Conservation (phyloP, 495 filamentous ascomycete genomes). For the Daldinia loculata region DNA sequence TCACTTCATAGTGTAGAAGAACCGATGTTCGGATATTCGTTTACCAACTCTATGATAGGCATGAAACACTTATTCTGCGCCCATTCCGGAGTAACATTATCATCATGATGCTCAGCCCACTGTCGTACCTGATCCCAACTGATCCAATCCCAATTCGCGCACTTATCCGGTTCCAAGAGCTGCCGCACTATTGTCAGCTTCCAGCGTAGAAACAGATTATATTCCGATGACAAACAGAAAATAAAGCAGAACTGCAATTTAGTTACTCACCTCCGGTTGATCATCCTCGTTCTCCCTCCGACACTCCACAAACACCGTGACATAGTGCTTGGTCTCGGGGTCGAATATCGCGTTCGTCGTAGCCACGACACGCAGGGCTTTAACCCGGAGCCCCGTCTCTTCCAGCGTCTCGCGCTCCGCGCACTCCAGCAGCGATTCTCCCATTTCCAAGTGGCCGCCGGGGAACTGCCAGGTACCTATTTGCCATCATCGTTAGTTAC, state of each 20-base stretch:
- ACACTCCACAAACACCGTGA: slow-evolving; percentile 69
- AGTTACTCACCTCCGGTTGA: slow-evolving; percentile 59
- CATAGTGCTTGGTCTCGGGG: slow-evolving; percentile 65
- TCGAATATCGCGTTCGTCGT: slow-evolving; percentile 69
- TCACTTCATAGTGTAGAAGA: background rate
- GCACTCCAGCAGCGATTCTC: slow-evolving; percentile 65
- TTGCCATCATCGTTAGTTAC: too few relatives aligned
- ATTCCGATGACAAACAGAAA: background rate
- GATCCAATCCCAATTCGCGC: slow-evolving; percentile 69
- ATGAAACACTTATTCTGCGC: slow-evolving; percentile 59
- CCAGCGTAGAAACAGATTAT: background rate
- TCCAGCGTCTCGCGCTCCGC: slow-evolving; percentile 72
- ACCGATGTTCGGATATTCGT: slow-evolving; percentile 51
- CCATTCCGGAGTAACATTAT: slow-evolving; percentile 38
- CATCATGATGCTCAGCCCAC: slow-evolving; percentile 41
- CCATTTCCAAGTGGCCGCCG: slow-evolving; percentile 74
- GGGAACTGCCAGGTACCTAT: slow-evolving; percentile 69
- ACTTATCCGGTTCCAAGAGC: slow-evolving; percentile 72
- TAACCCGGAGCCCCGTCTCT: slow-evolving; percentile 68
- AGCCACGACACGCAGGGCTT: slow-evolving; percentile 57
- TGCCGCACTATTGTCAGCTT: slow-evolving; percentile 42
- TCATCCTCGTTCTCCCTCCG: slow-evolving; percentile 50
- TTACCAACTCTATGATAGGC: slow-evolving; percentile 63
- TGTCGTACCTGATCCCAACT: slow-evolving; percentile 58
- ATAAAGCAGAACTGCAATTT: slow-evolving; percentile 1